Evolutionary conservation across 306 rosid species (phyloP).

Genomic region (Rubus parviflorus): DNA sequence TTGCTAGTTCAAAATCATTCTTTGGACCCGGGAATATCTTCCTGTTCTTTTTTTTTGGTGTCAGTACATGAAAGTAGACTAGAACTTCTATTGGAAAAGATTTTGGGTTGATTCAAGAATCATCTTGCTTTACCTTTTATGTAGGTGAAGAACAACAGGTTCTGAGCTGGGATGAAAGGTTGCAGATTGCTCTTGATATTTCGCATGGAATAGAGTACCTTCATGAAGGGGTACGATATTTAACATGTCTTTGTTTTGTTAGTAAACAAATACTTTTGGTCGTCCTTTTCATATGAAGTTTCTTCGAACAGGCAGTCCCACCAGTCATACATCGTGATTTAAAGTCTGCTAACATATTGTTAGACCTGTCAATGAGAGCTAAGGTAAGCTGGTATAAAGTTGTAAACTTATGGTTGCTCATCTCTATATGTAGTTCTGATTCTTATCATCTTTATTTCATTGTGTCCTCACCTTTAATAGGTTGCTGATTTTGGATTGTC

Average conservation of each 20-base stretch:
- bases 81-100: background rate
- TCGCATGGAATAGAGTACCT: constrained; percentile 96
- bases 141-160: constrained; percentile 61
- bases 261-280: constrained; percentile 21
- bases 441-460: background rate
- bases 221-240: constrained; percentile 82
- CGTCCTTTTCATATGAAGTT: constrained; percentile 23
- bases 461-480: constrained; percentile 36
- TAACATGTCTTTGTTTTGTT: constrained; percentile 12
- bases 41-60: background rate
- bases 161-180: constrained; percentile 91
- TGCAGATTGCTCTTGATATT: constrained; percentile 86
- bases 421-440: background rate
- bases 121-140: constrained; percentile 33
- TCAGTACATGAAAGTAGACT: constrained; percentile 1
- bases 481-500: constrained; percentile 98
- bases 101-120: constrained; percentile 14
- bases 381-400: constrained; percentile 51
- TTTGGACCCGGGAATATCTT: constrained; percentile 1
- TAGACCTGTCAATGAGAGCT: constrained; percentile 81
- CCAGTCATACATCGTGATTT: constrained; percentile 97
- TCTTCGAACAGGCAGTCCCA: constrained; percentile 79
- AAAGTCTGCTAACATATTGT: constrained; percentile 87
- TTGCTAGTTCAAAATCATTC: background rate
- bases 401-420: background rate